Evolutionary conservation across 2,329 filamentous ascomycete species (phyloP).

Genomic region (Fusarium liriodendri): DNA sequence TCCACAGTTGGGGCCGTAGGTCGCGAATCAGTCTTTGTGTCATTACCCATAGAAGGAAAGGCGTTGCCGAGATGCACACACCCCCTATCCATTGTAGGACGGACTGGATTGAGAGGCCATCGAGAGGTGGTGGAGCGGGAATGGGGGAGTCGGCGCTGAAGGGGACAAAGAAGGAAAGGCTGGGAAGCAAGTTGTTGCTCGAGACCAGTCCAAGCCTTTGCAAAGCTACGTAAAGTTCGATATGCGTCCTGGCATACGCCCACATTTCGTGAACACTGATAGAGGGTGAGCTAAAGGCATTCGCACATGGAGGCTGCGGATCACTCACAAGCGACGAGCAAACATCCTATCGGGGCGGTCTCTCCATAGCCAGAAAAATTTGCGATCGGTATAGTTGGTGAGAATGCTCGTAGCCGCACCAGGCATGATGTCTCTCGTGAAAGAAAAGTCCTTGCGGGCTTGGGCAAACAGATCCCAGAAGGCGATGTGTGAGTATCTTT

Average conservation of each 20-base stretch:
- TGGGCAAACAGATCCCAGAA: conserved; percentile 57
- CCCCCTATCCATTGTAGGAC: conserved; percentile 58
- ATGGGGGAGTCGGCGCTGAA: conserved; percentile 65
- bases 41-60: conserved; percentile 60
- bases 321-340: conserved; percentile 44
- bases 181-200: conserved; percentile 55
- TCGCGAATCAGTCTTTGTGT: conserved; percentile 53
- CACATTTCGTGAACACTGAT: conserved; percentile 48
- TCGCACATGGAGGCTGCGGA: neutral
- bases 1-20: conserved; percentile 52
- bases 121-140: conserved; percentile 55
- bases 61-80: conserved; percentile 56
- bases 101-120: conserved; percentile 52
- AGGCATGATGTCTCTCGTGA: conserved; percentile 47
- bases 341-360: conserved; percentile 36
- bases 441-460: conserved; percentile 44
- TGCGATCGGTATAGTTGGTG: conserved; percentile 44
- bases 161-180: conserved; percentile 63
- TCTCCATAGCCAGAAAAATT: conserved; percentile 41
- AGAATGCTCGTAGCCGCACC: conserved; percentile 48
- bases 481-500: conserved; percentile 59
- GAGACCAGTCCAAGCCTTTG: conserved; percentile 63
- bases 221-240: conserved; percentile 64
- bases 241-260: conserved; percentile 60
- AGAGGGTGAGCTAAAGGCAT: conserved; percentile 17